Conservation (phyloP, 129 eudicot species). For the Chrysanthemum lavandulifolium region DNA sequence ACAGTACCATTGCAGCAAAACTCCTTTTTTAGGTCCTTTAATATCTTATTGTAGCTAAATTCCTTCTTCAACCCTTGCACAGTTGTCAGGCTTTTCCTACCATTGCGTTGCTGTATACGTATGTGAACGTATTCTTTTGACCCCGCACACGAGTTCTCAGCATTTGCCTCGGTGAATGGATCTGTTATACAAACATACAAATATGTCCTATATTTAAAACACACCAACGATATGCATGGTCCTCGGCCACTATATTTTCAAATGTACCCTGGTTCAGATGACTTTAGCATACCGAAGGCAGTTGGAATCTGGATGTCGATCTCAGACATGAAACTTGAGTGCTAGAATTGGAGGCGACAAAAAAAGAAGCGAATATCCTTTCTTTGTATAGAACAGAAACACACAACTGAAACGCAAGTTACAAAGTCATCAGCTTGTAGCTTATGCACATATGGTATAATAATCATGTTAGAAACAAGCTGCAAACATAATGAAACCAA, state of each 20-base stretch:
- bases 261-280: not conserved
- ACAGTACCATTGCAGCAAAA: constrained; percentile 95
- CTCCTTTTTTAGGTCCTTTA: constrained; percentile 82
- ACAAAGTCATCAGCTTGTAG: not conserved
- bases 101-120: constrained; percentile 86
- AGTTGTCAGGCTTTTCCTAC: constrained; percentile 87
- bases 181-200: constrained; percentile 34
- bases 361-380: constrained; percentile 14
- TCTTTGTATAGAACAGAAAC: constrained; percentile 18
- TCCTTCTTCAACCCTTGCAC: constrained; percentile 86
- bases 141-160: constrained; percentile 85
- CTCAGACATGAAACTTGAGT: constrained; percentile 55
- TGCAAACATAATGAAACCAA: no score
- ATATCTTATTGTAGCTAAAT: constrained; percentile 75
- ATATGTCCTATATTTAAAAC: not conserved
- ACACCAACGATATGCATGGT: not conserved
- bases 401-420: constrained; percentile 29
- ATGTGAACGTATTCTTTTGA: constrained; percentile 82
- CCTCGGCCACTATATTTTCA: no score
- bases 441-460: not conserved
- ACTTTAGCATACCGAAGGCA: constrained; percentile 43
- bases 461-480: no score
- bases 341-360: constrained; percentile 41
- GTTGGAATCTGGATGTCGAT: constrained; percentile 61
- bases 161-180: constrained; percentile 94